phyloP scores from a whole-genome alignment of 1,284 basidiomycete genomes.

The Heterobasidion irregulare region DNA sequence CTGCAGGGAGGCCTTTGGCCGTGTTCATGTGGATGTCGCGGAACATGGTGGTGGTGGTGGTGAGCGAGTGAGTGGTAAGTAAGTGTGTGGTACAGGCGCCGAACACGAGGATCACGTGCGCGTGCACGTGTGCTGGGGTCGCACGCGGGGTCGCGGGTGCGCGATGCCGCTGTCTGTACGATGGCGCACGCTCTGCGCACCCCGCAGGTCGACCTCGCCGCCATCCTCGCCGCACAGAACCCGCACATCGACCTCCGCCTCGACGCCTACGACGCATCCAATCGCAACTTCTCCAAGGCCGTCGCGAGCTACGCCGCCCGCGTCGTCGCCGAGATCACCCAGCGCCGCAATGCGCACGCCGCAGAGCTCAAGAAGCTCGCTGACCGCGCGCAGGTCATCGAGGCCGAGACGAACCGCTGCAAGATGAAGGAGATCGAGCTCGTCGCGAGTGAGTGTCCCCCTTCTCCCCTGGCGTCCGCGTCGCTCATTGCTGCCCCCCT shows the following conservation, averaged over 20 bases:
- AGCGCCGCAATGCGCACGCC: slow-evolving; percentile 45
- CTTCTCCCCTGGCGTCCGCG: not conserved
- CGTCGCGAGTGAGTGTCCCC: slow-evolving; percentile 42
- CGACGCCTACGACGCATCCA: slow-evolving; percentile 52
- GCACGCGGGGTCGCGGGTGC: no score
- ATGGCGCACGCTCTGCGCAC: slow-evolving; percentile 35
- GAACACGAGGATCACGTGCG: not conserved
- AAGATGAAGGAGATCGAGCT: slow-evolving; percentile 69
- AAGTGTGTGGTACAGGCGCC: not conserved
- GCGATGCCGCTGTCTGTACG: no score
- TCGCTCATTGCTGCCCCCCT: not conserved
- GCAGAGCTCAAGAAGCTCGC: slow-evolving; percentile 49
- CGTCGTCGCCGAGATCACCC: slow-evolving; percentile 53
- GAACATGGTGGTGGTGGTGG: not conserved
- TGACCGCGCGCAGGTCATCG: slow-evolving; percentile 49
- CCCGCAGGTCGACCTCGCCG: slow-evolving; percentile 54
- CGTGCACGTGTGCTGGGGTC: no score
- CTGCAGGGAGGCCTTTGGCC: slow-evolving; percentile 42
- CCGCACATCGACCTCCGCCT: slow-evolving; percentile 61
- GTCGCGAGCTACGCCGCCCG: slow-evolving; percentile 61
- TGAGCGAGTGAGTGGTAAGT: no score
- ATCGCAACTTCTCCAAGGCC: slow-evolving; percentile 60
- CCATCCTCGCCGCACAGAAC: slow-evolving; percentile 44
- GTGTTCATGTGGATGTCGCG: slow-evolving; percentile 68
- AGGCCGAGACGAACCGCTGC: slow-evolving; percentile 61